Evolutionary conservation across 1,139 yeast genomes (phyloP).

Genomic region (Nakaseomyces nivariensis): DNA sequence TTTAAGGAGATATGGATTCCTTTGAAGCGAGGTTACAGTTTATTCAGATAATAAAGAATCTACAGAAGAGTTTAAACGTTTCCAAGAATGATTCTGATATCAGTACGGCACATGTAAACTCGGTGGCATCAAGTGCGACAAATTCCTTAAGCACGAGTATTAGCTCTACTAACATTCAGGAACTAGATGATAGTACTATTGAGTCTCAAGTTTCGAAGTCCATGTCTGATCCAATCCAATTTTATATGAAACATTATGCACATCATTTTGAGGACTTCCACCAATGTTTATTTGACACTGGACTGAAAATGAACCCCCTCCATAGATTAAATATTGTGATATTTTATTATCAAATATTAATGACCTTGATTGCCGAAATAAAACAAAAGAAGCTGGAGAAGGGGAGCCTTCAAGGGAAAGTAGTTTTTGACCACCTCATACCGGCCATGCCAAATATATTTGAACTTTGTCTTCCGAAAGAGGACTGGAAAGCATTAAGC

Average conservation of each 20-base stretch:
- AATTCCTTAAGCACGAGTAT: slow-evolving; percentile 1
- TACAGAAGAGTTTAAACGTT: slow-evolving; percentile 23
- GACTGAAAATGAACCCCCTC: slow-evolving; percentile 23
- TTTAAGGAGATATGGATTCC: slow-evolving; percentile 22
- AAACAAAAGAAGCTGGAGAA: neutral
- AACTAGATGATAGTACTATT: slow-evolving; percentile 2
- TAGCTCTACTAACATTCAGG: neutral
- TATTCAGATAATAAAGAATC: slow-evolving; percentile 23
- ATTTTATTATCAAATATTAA: slow-evolving; percentile 19
- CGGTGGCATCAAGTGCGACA: slow-evolving; percentile 7
- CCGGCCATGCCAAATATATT: slow-evolving; percentile 16
- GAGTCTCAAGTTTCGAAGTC: slow-evolving; percentile 5
- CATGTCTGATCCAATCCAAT: slow-evolving; percentile 22
- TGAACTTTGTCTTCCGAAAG: slow-evolving; percentile 16
- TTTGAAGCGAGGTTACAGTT: slow-evolving; percentile 28
- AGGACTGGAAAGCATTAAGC: slow-evolving; percentile 21
- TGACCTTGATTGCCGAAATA: slow-evolving; percentile 11
- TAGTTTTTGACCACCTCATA: slow-evolving; percentile 15
- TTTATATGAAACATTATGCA: slow-evolving; percentile 21
- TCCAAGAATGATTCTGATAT: slow-evolving; percentile 6
- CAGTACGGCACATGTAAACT: slow-evolving; percentile 1
- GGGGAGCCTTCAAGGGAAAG: slow-evolving; percentile 6
- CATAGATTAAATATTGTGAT: slow-evolving; percentile 24
- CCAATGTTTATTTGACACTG: slow-evolving; percentile 25
- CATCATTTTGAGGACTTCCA: slow-evolving; percentile 29